Evolutionary conservation across 192 early-diverging fungal genomes (phyloP).

Genomic region (Rhizophagus clarus): DNA sequence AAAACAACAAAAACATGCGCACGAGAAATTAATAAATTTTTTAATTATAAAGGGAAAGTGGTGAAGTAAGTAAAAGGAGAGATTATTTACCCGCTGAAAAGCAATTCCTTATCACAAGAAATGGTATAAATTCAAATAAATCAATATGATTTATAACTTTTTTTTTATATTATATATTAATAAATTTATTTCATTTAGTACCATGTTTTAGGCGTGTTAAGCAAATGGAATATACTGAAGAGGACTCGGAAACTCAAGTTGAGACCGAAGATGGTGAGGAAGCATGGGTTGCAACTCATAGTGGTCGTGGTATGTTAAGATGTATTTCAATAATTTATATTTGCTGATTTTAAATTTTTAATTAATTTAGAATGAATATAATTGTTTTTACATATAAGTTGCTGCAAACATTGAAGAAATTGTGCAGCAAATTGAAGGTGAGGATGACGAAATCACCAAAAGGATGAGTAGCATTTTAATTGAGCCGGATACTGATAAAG

Average conservation of each 20-base stretch:
- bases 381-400: constrained; percentile 29
- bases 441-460: constrained; percentile 44
- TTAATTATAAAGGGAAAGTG: constrained; percentile 49
- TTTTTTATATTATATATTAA: not conserved
- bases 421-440: constrained; percentile 65
- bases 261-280: constrained; percentile 71
- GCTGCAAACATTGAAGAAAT: constrained; percentile 55
- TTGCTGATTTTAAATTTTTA: not conserved
- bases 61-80: constrained; percentile 72
- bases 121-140: constrained; percentile 50
- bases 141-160: not conserved
- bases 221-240: constrained; percentile 75
- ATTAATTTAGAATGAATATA: not conserved
- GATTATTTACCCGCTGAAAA: constrained; percentile 85
- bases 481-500: constrained; percentile 48
- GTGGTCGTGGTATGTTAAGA: constrained; percentile 50
- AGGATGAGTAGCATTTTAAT: constrained; percentile 39
- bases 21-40: not conserved
- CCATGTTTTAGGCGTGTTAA: constrained; percentile 88
- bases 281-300: constrained; percentile 87
- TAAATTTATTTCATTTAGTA: constrained; percentile 49
- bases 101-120: constrained; percentile 94
- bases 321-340: not conserved
- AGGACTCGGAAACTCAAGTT: constrained; percentile 60
- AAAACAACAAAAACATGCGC: not conserved